Evolutionary conservation across 2,329 filamentous ascomycete species (phyloP).

Genomic region (Penicillium crustosum): DNA sequence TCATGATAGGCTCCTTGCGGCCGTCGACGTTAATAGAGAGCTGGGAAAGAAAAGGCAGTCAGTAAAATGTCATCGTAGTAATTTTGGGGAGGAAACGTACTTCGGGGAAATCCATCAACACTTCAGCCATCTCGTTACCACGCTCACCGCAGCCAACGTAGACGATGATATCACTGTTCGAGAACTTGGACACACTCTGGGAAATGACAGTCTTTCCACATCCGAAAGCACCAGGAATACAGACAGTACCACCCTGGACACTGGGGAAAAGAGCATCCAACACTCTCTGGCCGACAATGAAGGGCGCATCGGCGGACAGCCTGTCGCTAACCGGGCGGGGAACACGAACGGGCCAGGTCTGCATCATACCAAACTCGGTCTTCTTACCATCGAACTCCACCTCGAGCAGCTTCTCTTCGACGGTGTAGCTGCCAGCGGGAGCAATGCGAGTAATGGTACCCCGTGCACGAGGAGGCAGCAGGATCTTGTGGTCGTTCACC

Average conservation of each 20-base stretch:
- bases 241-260: slow-evolving; percentile 95
- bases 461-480: slow-evolving; percentile 83
- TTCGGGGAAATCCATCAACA: slow-evolving; percentile 99
- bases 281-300: slow-evolving; percentile 95
- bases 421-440: slow-evolving; percentile 86
- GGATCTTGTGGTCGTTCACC: slow-evolving; percentile 86
- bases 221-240: slow-evolving; percentile 96
- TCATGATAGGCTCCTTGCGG: slow-evolving; percentile 98
- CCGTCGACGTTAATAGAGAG: slow-evolving; percentile 92
- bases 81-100: slow-evolving; percentile 35
- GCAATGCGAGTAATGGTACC: slow-evolving; percentile 92
- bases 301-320: slow-evolving; percentile 81
- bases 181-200: slow-evolving; percentile 98
- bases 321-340: slow-evolving; percentile 91
- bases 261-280: slow-evolving; percentile 93
- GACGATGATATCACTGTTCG: slow-evolving; percentile 97
- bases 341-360: slow-evolving; percentile 96
- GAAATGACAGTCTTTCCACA: slow-evolving; percentile 99
- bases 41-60: slow-evolving; percentile 35
- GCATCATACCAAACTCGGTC: slow-evolving; percentile 96
- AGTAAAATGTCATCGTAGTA: slow-evolving; percentile 11
- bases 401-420: slow-evolving; percentile 90
- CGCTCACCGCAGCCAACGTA: slow-evolving; percentile 94
- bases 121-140: slow-evolving; percentile 99
- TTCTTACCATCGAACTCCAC: slow-evolving; percentile 97